phyloP scores from a whole-genome alignment of 2,329 filamentous ascomycete species.

The Fusarium floridanum region DNA sequence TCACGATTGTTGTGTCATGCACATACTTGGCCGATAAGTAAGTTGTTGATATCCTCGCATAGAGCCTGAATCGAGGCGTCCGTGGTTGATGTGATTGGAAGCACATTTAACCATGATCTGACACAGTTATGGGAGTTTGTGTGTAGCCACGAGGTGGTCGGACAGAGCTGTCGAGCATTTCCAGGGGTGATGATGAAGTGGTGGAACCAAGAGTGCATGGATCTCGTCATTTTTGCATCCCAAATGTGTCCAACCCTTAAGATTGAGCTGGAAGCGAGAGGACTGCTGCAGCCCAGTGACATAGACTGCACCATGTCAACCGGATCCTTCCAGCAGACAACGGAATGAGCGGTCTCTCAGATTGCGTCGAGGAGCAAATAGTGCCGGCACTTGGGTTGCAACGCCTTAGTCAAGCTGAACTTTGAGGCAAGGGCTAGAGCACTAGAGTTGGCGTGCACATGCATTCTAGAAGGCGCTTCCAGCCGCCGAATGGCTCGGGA shows the following conservation, averaged over 20 bases:
- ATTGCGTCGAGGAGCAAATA: constrained; percentile 1
- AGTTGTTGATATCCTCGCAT: constrained; percentile 17
- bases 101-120: constrained; percentile 32
- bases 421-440: constrained; percentile 22
- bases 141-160: constrained; percentile 13
- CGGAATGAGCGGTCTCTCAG: constrained; percentile 9
- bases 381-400: constrained; percentile 28
- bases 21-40: constrained; percentile 6
- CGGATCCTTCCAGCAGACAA: not conserved
- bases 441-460: constrained; percentile 8
- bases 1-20: not conserved
- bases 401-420: constrained; percentile 31
- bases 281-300: constrained; percentile 18
- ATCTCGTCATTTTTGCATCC: constrained; percentile 45
- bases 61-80: constrained; percentile 31
- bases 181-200: constrained; percentile 35
- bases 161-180: constrained; percentile 22
- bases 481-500: constrained; percentile 14
- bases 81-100: constrained; percentile 16
- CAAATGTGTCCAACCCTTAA: constrained; percentile 18
- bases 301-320: not conserved
- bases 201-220: constrained; percentile 40
- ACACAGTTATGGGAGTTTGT: constrained; percentile 20
- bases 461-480: constrained; percentile 33
- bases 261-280: constrained; percentile 22